These are phyloP conservation scores for Venturia effusa DNA, from an alignment of 2,329 filamentous ascomycete genomes.

Conservation along the genomic window DNA sequence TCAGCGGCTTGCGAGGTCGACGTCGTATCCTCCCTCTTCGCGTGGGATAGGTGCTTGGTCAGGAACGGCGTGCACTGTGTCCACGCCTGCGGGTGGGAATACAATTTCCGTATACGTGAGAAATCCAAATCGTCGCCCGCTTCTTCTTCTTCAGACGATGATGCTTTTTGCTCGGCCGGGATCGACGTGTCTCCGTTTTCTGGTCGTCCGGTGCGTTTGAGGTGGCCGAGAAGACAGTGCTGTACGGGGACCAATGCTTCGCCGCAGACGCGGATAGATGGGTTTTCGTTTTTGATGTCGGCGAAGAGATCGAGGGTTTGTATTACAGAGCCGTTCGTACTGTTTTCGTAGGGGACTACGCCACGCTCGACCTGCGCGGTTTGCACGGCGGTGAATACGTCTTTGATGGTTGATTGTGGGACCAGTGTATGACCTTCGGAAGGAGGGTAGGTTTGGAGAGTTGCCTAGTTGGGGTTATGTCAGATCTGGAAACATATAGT, in stretches of 20 bases:
- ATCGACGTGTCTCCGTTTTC: neutral
- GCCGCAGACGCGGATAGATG: slow-evolving; percentile 60
- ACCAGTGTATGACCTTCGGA: slow-evolving; percentile 17
- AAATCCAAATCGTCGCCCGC: neutral
- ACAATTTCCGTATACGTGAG: slow-evolving; percentile 58
- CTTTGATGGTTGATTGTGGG: slow-evolving; percentile 40
- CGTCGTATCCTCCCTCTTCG: slow-evolving; percentile 73
- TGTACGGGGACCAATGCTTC: slow-evolving; percentile 82
- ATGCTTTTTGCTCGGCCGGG: neutral
- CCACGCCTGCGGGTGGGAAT: slow-evolving; percentile 92
- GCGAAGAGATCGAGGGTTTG: slow-evolving; percentile 84
- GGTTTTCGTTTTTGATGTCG: slow-evolving; percentile 53
- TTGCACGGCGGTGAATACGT: slow-evolving; percentile 74
- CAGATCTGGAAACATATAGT: no score
- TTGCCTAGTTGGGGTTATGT: no score
- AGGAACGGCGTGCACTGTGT: slow-evolving; percentile 80
- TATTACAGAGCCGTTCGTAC: slow-evolving; percentile 83
- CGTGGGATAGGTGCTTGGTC: slow-evolving; percentile 48
- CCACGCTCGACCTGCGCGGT: slow-evolving; percentile 53
- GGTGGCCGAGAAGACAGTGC: slow-evolving; percentile 68
- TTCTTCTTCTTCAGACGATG: no score
- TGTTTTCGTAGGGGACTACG: slow-evolving; percentile 93
- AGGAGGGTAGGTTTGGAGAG: slow-evolving; percentile 9
- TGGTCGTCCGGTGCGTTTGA: slow-evolving; percentile 3
- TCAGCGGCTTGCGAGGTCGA: slow-evolving; percentile 81